phyloP scores from a whole-genome alignment of 208 protist species.

The Trichomonas gallinae region DNA sequence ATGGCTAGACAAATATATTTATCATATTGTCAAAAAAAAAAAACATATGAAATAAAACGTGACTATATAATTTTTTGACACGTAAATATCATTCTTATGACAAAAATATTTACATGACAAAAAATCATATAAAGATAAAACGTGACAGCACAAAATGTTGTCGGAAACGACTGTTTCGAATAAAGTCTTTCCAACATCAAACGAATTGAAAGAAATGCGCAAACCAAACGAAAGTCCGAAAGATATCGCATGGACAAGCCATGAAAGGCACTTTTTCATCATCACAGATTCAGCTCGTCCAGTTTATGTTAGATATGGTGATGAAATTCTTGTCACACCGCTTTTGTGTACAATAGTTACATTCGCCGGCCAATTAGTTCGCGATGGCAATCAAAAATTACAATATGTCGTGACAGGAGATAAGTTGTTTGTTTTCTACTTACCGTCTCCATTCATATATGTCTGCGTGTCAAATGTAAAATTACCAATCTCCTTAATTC shows the following conservation, averaged over 20 bases:
- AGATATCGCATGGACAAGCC: not conserved
- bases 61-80: too few relatives aligned
- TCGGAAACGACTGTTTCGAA: not conserved
- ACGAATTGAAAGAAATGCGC: not conserved
- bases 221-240: not conserved
- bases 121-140: not conserved
- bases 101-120: too few relatives aligned
- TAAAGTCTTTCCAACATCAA: not conserved
- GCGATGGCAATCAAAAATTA: constrained; percentile 7
- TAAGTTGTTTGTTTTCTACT: not conserved
- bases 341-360: not conserved
- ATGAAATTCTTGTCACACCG: not conserved
- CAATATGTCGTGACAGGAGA: not conserved
- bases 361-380: not conserved
- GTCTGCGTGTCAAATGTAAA: not conserved
- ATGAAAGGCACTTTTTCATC: constrained; percentile 17
- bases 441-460: not conserved
- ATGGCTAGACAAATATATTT: too few relatives aligned
- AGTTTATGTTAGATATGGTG: not conserved
- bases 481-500: not conserved
- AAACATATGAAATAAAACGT: too few relatives aligned
- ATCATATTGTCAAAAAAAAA: too few relatives aligned
- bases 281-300: not conserved
- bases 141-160: too few relatives aligned
- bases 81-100: too few relatives aligned